Conservation (phyloP, 345 rosid species). For the Durio zibethinus region DNA sequence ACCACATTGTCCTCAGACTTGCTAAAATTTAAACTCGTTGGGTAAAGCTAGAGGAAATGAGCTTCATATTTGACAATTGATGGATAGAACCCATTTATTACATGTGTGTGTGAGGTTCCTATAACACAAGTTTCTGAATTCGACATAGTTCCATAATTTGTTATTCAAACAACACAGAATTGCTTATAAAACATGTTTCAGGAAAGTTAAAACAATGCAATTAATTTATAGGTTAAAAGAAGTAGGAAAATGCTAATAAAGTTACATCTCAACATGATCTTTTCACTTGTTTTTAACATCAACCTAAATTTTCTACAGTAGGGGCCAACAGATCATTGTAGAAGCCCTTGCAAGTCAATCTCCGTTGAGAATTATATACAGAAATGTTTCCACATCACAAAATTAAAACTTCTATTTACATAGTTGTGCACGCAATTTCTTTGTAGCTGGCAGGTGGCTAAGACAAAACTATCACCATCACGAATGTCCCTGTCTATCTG, state of each 20-base stretch:
- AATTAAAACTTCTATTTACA: background rate
- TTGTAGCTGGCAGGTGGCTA: slow-evolving; percentile 5
- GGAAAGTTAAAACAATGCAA: background rate
- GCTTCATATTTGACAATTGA: background rate
- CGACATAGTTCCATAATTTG: background rate
- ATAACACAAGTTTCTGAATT: background rate
- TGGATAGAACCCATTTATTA: no score
- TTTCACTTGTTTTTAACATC: background rate
- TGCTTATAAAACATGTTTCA: background rate
- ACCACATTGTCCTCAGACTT: background rate
- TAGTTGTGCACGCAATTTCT: background rate
- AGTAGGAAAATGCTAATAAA: background rate
- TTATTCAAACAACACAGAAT: background rate
- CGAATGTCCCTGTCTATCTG: background rate
- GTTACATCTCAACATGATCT: background rate
- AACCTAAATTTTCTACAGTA: background rate
- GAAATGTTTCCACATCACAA: background rate
- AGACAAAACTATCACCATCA: slow-evolving; percentile 4
- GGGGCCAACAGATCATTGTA: background rate
- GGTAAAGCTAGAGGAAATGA: background rate
- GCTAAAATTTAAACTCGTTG: background rate
- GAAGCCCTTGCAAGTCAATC: background rate
- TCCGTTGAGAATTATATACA: background rate
- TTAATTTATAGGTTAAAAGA: background rate
- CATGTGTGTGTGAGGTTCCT: no score